Evolutionary conservation across 179 eudicot species (phyloP).

Genomic region (Beta lomatogona): DNA sequence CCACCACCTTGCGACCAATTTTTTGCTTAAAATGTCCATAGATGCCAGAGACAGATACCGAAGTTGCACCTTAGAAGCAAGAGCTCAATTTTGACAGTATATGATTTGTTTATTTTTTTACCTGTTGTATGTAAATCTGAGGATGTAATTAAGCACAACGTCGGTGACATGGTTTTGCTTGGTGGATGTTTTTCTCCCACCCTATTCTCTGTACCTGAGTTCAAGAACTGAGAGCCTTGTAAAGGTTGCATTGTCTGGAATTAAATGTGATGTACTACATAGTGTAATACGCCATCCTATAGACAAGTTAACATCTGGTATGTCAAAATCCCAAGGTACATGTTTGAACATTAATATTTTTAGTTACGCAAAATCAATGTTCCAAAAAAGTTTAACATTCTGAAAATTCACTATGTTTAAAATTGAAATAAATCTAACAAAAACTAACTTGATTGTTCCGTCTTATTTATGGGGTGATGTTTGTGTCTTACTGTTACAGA

Average conservation of each 20-base stretch:
- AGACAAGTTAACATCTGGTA: not conserved
- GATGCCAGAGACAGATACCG: not conserved
- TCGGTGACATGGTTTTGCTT: not conserved
- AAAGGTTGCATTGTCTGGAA: not conserved
- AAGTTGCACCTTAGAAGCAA: not conserved
- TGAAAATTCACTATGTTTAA: not conserved
- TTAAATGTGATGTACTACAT: not conserved
- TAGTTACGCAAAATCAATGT: not conserved
- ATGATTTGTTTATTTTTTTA: not conserved
- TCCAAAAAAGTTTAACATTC: not conserved
- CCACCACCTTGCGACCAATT: not conserved
- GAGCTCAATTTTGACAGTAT: conserved; percentile 7
- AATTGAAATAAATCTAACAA: not conserved
- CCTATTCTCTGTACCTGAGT: not conserved
- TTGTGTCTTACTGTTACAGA: too few relatives aligned
- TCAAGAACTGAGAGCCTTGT: not conserved
- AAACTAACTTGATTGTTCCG: not conserved
- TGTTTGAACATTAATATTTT: not conserved
- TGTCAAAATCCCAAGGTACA: not conserved
- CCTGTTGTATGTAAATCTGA: not conserved
- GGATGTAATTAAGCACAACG: not conserved
- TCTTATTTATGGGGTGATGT: not conserved
- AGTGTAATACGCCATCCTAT: not conserved
- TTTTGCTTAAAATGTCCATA: conserved; percentile 5
- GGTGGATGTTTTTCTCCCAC: not conserved